phyloP scores from a whole-genome alignment of 257 asterid species.

The Cruciata laevipes region DNA sequence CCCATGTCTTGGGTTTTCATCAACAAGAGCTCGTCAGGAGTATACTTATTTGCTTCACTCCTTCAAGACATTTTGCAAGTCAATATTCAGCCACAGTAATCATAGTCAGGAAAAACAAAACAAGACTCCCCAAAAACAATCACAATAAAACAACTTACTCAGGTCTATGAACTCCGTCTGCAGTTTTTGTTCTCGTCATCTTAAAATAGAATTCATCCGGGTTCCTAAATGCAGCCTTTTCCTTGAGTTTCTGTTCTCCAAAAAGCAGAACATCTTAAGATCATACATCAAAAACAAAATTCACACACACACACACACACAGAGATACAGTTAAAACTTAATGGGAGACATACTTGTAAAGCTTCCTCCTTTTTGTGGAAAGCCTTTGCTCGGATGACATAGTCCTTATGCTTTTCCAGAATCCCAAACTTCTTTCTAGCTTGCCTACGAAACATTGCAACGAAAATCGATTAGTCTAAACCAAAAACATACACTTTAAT shows the following conservation, averaged over 20 bases:
- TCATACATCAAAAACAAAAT: not conserved
- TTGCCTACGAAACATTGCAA: constrained; percentile 28
- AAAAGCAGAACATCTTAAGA: not conserved
- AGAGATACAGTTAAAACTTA: not conserved
- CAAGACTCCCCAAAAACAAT: not conserved
- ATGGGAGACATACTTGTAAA: constrained; percentile 39
- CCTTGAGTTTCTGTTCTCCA: constrained; percentile 70
- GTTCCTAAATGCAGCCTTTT: constrained; percentile 73
- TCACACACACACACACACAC: too few species aligned
- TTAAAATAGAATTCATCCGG: constrained; percentile 88
- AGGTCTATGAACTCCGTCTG: constrained; percentile 59
- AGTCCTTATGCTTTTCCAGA: constrained; percentile 89
- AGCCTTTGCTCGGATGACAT: constrained; percentile 63
- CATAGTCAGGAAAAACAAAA: not conserved
- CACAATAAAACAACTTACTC: constrained; percentile 41
- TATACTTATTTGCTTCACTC: constrained; percentile 67
- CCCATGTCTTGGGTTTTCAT: constrained; percentile 94
- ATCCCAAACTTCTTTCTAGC: constrained; percentile 63
- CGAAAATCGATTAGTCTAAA: not conserved
- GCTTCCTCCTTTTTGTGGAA: constrained; percentile 65
- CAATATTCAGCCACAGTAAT: constrained; percentile 10
- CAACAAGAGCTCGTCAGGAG: constrained; percentile 71
- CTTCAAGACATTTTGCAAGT: constrained; percentile 30
- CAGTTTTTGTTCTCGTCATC: constrained; percentile 60
- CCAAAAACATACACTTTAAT: not conserved